Conservation (phyloP, 768 basidiomycete species). For the Lactifluus subvellereus region DNA sequence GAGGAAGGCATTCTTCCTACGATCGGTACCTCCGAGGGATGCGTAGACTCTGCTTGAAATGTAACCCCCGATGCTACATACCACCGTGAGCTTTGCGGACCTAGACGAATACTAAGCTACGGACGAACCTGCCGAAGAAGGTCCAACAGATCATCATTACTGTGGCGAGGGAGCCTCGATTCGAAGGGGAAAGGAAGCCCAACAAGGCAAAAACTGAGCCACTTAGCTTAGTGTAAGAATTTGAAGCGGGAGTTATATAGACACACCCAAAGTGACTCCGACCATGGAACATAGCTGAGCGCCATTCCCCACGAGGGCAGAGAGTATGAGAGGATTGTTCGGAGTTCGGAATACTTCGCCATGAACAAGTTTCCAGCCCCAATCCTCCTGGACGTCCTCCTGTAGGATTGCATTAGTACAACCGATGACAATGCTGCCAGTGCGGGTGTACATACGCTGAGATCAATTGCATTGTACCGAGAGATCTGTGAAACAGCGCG, state of each 20-base stretch:
- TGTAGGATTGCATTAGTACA: slow-evolving; percentile 28
- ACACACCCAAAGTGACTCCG: slow-evolving; percentile 72
- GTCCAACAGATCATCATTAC: slow-evolving; percentile 95
- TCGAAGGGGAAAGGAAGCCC: slow-evolving; percentile 93
- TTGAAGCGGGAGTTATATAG: neutral
- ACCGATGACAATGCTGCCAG: neutral
- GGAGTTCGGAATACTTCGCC: slow-evolving; percentile 94
- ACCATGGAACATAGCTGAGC: slow-evolving; percentile 84
- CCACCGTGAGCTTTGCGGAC: slow-evolving; percentile 13
- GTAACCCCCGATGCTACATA: slow-evolving; percentile 78
- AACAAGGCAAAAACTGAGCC: slow-evolving; percentile 77
- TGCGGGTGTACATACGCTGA: slow-evolving; percentile 53
- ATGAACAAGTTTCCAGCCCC: slow-evolving; percentile 97
- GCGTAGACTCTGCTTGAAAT: slow-evolving; percentile 76
- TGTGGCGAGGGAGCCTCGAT: slow-evolving; percentile 89
- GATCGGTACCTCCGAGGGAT: slow-evolving; percentile 72
- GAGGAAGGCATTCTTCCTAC: slow-evolving; percentile 75
- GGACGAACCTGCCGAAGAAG: slow-evolving; percentile 72
- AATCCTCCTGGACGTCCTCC: slow-evolving; percentile 97
- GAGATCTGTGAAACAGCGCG: slow-evolving; percentile 48
- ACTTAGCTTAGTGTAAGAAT: neutral
- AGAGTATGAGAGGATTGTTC: slow-evolving; percentile 64
- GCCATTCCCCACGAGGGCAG: slow-evolving; percentile 88
- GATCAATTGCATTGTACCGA: slow-evolving; percentile 91
- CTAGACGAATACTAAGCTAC: neutral